phyloP scores from a whole-genome alignment of 768 basidiomycete species.

The Auriscalpium vulgare region DNA sequence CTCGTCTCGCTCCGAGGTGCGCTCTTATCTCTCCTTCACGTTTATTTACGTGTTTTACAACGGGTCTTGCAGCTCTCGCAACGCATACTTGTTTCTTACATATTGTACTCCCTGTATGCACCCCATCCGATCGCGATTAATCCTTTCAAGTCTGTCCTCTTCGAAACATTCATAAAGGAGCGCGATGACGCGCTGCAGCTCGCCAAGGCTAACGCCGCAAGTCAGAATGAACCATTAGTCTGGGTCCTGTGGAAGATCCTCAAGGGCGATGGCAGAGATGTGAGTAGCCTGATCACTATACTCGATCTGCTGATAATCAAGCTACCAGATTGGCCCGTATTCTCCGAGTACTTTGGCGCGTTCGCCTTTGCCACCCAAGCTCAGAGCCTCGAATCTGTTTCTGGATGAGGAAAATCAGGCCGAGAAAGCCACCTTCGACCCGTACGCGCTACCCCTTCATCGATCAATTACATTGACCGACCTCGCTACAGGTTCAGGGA shows the following conservation, averaged over 20 bases:
- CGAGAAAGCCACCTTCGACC: constrained; percentile 1
- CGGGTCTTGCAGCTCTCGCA: constrained; percentile 46
- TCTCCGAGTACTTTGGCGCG: constrained; percentile 66
- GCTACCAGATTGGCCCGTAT: constrained; percentile 69
- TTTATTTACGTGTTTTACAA: no score
- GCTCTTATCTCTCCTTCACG: neutral
- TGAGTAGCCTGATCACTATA: constrained; percentile 27
- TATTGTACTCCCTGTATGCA: constrained; percentile 73
- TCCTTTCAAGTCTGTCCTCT: constrained; percentile 71
- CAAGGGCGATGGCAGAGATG: constrained; percentile 77
- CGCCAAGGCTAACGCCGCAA: constrained; percentile 39
- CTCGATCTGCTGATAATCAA: constrained; percentile 6
- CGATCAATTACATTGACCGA: neutral
- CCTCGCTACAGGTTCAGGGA: constrained; percentile 10
- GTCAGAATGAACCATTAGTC: constrained; percentile 67
- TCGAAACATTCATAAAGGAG: constrained; percentile 60
- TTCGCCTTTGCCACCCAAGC: constrained; percentile 68
- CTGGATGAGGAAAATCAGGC: constrained; percentile 45
- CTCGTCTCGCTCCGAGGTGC: constrained; percentile 20
- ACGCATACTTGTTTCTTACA: constrained; percentile 71
- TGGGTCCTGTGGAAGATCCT: constrained; percentile 87
- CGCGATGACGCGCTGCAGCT: constrained; percentile 49
- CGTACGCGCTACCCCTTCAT: constrained; percentile 1
- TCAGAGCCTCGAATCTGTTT: constrained; percentile 63
- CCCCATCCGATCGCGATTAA: constrained; percentile 75